Conservation (phyloP, 805 yeast species). For the Suhomyces pyralidae region DNA sequence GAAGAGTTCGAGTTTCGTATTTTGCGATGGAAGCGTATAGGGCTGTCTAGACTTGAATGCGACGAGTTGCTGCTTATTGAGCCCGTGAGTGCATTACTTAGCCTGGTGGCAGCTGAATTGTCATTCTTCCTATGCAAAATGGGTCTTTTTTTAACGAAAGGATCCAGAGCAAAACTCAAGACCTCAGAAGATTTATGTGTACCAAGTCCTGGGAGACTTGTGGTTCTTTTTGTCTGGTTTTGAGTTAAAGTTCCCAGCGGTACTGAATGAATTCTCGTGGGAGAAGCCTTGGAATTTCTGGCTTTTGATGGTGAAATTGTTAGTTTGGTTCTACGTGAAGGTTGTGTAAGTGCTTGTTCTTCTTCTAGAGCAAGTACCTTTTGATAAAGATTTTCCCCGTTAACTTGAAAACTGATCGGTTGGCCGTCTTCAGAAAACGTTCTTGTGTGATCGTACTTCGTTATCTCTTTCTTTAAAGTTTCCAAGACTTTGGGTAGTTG, state of each 20-base stretch:
- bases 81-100: slow-evolving; percentile 6
- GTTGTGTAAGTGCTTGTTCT: slow-evolving; percentile 3
- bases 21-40: background rate
- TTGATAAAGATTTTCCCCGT: slow-evolving; percentile 49
- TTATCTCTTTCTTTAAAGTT: slow-evolving; percentile 47
- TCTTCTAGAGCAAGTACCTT: slow-evolving; percentile 32
- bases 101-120: slow-evolving; percentile 4
- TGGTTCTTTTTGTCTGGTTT: background rate
- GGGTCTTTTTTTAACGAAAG: background rate
- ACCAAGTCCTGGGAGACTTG: background rate
- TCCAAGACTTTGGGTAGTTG: slow-evolving; percentile 63
- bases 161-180: background rate
- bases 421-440: background rate
- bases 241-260: background rate
- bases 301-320: background rate
- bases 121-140: background rate
- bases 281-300: background rate
- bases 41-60: slow-evolving; percentile 3
- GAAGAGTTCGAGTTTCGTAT: background rate
- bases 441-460: slow-evolving; percentile 44
- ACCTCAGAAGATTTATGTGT: background rate
- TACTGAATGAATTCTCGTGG: background rate
- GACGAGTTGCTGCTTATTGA: slow-evolving; percentile 3
- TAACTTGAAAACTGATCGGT: slow-evolving; percentile 24
- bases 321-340: background rate